Evolutionary conservation across 202 grass and related monocot genomes (phyloP), one percentile per base, ranked within the genome.

Genomic region (Saccharum hybrid): DNA sequence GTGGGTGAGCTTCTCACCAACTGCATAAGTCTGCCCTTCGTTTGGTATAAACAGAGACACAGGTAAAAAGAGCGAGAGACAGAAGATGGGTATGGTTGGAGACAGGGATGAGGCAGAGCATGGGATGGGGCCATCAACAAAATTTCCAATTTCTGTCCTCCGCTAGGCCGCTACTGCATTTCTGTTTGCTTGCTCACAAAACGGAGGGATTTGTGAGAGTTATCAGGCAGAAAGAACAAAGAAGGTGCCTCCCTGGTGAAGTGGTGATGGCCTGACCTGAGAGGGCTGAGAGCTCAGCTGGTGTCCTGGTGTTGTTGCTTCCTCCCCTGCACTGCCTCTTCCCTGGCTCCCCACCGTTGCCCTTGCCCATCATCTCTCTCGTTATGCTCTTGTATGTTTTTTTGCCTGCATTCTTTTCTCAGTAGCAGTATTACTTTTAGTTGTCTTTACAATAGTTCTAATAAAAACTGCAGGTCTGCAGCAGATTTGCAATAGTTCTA

Each of bases 321-420:
- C 86, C 71, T 88, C 87, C 91, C 89, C 78, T 94, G 92, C 92
- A 94, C 92, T 94, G 92, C 92, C 92, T 94, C 92, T 94, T 94
- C 89, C 88, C 92, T 94, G 92, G 86, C 92, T 94, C 85, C 65
- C n/a, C 37, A 66, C 51, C 18, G 51, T 56, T 0, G 18, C 38
- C 22, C 10, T 22, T 22, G 3, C 61, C 22, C 9, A 39, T 12
- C 68, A 63, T 59, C 57, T 18, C 68, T 78, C 51, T 23, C 11
- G 6, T 28, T 23, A 6, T 15, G 43, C 45, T 18, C 51, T 19
- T 73, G 1, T 33, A 10, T 33, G 2, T 73, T 33, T 73, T 33
- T 73, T 45, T 14, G 18, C 36, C 1, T 26, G 9, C 15, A 5
- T 61, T 36, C 13, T 37, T 45, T 31, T 10, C 41, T 30, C 7